These are phyloP conservation scores for Bruguiera parviflora DNA, from an alignment of 345 rosid species.

Conservation along the genomic window DNA sequence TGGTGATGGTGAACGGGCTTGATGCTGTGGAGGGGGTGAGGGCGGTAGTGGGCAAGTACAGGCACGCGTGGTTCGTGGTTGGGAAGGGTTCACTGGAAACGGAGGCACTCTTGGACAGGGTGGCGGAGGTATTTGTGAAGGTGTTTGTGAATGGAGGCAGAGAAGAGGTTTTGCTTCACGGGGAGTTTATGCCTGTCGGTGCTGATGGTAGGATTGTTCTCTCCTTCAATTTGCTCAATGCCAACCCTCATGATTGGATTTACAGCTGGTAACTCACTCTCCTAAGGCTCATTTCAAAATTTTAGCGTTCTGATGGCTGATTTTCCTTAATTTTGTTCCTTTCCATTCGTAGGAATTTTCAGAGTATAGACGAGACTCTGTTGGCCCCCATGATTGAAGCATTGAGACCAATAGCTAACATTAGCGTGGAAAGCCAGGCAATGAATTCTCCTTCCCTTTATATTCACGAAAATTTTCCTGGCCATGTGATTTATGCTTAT, in stretches of 20 bases:
- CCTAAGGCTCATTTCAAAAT: neutral
- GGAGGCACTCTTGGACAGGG: constrained; percentile 36
- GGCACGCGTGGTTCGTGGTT: constrained; percentile 74
- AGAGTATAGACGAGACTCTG: constrained; percentile 52
- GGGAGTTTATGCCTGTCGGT: constrained; percentile 94
- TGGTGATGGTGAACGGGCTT: constrained; percentile 38
- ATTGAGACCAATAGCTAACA: constrained; percentile 68
- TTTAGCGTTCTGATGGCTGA: neutral
- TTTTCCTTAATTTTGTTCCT: constrained; percentile 11
- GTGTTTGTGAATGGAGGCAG: constrained; percentile 82
- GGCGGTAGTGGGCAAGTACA: constrained; percentile 74
- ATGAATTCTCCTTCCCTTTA: neutral
- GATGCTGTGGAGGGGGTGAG: constrained; percentile 37
- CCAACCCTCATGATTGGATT: constrained; percentile 78
- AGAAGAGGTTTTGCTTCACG: constrained; percentile 64
- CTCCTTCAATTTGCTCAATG: constrained; percentile 82
- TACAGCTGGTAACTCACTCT: constrained; percentile 65
- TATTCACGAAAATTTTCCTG: neutral
- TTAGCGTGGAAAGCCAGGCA: constrained; percentile 95
- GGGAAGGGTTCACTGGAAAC: constrained; percentile 43
- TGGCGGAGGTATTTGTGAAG: constrained; percentile 65
- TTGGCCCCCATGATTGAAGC: constrained; percentile 67
- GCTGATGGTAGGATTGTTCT: constrained; percentile 85
- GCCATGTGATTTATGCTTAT: neutral
- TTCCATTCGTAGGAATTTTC: constrained; percentile 66